A percentile compares a stretch with the other conserved stretches of the same genome.
These are phyloP conservation scores for Xerocomus minutiporus DNA, from an alignment of 1,284 basidiomycete genomes.

Conservation along the genomic window DNA sequence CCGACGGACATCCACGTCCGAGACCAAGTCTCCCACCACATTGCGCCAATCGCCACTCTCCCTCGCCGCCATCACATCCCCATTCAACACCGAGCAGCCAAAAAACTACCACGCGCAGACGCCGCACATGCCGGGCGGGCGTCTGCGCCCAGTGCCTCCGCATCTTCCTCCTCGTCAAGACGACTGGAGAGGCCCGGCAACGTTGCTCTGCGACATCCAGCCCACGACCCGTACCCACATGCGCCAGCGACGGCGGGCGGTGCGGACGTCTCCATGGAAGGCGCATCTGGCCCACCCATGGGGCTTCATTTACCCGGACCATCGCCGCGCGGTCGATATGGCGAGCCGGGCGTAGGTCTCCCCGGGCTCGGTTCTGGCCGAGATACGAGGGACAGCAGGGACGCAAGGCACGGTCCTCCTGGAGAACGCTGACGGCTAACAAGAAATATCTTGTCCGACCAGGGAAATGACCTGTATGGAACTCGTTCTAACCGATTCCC, in stretches of 20 bases:
- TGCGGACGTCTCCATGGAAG: slow-evolving; percentile 21
- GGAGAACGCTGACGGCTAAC: slow-evolving; percentile 23
- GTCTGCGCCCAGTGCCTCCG: slow-evolving; percentile 41
- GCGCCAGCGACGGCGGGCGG: not conserved
- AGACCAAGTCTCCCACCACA: slow-evolving; percentile 26
- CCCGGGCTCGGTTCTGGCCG: slow-evolving; percentile 20
- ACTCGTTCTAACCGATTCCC: slow-evolving; percentile 9
- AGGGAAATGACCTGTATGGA: slow-evolving; percentile 2
- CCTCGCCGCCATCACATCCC: slow-evolving; percentile 31
- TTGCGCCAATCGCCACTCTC: slow-evolving; percentile 33
- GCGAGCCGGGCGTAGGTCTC: slow-evolving; percentile 20
- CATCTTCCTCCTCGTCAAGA: slow-evolving; percentile 17
- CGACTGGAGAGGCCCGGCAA: slow-evolving; percentile 27
- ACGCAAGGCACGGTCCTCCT: slow-evolving; percentile 29
- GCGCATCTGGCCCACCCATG: slow-evolving; percentile 18
- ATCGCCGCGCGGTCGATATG: slow-evolving; percentile 27
- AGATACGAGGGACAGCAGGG: slow-evolving; percentile 26
- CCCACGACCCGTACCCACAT: slow-evolving; percentile 18
- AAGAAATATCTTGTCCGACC: slow-evolving; percentile 3
- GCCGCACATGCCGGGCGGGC: slow-evolving; percentile 45
- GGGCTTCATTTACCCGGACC: slow-evolving; percentile 27
- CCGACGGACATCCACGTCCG: slow-evolving; percentile 28
- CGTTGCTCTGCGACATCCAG: slow-evolving; percentile 20
- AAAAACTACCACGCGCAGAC: slow-evolving; percentile 55
- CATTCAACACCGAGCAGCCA: slow-evolving; percentile 39